A percentile compares a stretch with the other conserved stretches of the same genome.
Evolutionary conservation across 2,329 filamentous ascomycete species (phyloP).

Genomic region (Phyllosticta citribraziliensis): DNA sequence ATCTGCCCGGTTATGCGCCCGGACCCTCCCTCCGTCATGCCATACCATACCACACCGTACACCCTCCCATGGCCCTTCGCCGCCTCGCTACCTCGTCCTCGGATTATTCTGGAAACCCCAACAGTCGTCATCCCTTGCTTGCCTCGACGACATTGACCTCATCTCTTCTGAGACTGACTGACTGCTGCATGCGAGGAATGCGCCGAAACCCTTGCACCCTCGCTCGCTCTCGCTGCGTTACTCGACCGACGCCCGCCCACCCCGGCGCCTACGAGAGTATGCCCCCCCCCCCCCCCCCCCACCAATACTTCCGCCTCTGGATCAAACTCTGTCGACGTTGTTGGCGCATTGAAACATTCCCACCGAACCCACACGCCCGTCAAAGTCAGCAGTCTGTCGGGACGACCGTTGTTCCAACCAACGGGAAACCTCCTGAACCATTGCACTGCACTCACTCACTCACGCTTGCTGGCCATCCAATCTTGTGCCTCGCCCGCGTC

Average conservation of each 20-base stretch:
- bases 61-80: not conserved
- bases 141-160: not conserved
- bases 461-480: constrained; percentile 3
- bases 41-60: no score
- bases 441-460: not conserved
- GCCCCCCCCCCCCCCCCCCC: not conserved
- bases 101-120: not conserved
- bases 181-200: not conserved
- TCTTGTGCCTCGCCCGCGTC: constrained; percentile 4
- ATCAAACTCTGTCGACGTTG: not conserved
- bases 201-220: not conserved
- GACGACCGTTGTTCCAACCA: constrained; percentile 10
- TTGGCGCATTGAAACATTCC: not conserved
- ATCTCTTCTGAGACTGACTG: not conserved
- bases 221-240: not conserved
- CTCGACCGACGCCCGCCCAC: not conserved
- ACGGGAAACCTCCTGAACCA: constrained; percentile 4
- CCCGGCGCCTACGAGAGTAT: not conserved
- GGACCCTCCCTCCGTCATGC: not conserved
- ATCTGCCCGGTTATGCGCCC: not conserved
- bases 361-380: not conserved
- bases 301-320: not conserved
- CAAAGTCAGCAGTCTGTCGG: constrained; percentile 5
- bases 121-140: not conserved
- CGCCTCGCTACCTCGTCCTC: not conserved